These are phyloP conservation scores for Boechera divaricarpa DNA, from an alignment of 345 rosid species.

Conservation along the genomic window DNA sequence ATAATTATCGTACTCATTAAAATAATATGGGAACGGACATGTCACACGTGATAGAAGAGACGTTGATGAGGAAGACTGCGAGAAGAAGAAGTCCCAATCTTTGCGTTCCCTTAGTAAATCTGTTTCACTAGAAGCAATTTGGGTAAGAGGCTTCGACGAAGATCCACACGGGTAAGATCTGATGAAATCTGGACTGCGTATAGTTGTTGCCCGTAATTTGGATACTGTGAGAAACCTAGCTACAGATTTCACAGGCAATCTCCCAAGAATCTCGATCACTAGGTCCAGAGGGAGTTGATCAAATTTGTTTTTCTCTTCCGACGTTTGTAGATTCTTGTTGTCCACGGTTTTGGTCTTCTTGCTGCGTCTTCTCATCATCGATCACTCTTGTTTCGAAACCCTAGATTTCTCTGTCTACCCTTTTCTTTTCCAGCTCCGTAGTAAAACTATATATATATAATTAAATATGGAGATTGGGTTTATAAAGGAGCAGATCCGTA, in stretches of 20 bases:
- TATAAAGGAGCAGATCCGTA: not conserved
- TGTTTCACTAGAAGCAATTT: not conserved
- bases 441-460: not conserved
- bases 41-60: no score
- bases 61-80: no score
- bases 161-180: not conserved
- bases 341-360: not conserved
- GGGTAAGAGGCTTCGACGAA: not conserved
- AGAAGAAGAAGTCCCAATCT: no score
- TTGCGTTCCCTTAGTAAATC: no score
- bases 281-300: not conserved
- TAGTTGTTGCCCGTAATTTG: slow-evolving; percentile 6
- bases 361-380: not conserved
- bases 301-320: not conserved
- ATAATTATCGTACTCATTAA: no score
- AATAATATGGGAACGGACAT: no score
- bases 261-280: not conserved
- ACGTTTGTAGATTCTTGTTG: not conserved
- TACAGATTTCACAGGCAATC: not conserved
- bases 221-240: slow-evolving; percentile 24
- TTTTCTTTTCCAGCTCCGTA: not conserved
- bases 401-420: not conserved
- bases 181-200: slow-evolving; percentile 4
- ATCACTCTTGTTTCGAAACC: not conserved
- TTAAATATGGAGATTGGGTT: not conserved